These are phyloP conservation scores for Gracilariopsis chorda DNA, from an alignment of 23 red algal genomes.

Conservation along the genomic window DNA sequence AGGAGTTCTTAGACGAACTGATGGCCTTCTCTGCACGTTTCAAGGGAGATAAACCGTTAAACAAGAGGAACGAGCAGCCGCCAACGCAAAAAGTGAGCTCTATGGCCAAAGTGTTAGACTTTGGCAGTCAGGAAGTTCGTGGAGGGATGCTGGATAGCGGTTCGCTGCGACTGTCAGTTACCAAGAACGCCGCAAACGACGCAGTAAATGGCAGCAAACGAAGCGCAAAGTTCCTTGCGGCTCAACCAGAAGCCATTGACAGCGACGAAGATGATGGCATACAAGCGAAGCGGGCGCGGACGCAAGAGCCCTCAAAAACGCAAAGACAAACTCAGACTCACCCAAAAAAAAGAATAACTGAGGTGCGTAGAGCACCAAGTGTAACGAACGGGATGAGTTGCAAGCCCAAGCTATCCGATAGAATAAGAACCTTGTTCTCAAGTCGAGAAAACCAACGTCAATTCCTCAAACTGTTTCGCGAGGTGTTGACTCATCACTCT, in stretches of 20 bases:
- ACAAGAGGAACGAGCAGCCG: neutral
- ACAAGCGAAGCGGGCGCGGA: neutral
- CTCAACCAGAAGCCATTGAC: conserved; percentile 1
- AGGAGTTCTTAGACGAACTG: conserved; percentile 29
- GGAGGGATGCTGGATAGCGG: conserved; percentile 26
- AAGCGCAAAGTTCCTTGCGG: conserved; percentile 22
- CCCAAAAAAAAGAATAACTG: neutral
- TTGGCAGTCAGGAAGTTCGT: conserved; percentile 12
- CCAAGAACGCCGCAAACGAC: neutral
- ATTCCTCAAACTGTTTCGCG: conserved; percentile 43
- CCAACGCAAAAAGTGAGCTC: neutral
- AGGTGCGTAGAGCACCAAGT: neutral
- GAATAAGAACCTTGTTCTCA: conserved; percentile 18
- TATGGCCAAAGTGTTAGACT: neutral
- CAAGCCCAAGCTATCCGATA: conserved; percentile 14
- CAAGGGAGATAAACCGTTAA: neutral
- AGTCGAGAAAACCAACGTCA: conserved; percentile 12
- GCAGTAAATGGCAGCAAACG: neutral
- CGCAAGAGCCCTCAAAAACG: neutral
- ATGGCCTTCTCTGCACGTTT: conserved; percentile 1
- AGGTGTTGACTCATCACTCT: conserved; percentile 5
- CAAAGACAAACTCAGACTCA: neutral
- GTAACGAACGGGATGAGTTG: neutral
- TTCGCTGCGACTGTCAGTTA: neutral
- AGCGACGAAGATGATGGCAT: neutral